phyloP scores from a whole-genome alignment of 345 rosid species.

The Rhodamnia rubescens region DNA sequence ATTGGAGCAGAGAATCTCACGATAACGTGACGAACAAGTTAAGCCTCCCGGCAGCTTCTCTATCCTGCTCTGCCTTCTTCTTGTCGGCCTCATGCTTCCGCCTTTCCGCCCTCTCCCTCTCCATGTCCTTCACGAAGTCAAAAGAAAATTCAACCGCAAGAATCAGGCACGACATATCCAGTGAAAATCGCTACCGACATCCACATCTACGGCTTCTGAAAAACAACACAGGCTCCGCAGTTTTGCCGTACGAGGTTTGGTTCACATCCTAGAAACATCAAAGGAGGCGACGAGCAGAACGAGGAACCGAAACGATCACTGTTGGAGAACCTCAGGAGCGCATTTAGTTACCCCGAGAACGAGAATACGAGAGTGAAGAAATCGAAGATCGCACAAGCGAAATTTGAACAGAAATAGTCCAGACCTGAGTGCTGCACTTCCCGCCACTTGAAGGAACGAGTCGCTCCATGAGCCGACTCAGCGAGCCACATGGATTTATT shows the following conservation, averaged over 20 bases:
- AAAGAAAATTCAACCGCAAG: background rate
- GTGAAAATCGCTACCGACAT: too few relatives aligned
- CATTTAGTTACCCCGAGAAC: background rate
- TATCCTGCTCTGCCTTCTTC: background rate
- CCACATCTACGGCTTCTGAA: background rate
- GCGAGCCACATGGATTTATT: background rate
- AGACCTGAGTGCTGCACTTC: slow-evolving; percentile 52
- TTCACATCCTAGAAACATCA: background rate
- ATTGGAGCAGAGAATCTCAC: background rate
- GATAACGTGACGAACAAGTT: background rate
- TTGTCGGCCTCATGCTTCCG: background rate
- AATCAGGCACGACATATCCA: background rate
- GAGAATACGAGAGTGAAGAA: background rate
- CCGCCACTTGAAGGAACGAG: slow-evolving; percentile 52
- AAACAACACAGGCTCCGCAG: background rate
- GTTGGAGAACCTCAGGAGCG: background rate
- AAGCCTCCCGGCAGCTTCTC: background rate
- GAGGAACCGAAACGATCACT: background rate
- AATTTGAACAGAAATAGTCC: background rate
- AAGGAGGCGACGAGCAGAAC: background rate
- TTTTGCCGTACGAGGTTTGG: background rate
- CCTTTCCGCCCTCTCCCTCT: background rate
- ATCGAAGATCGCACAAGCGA: background rate
- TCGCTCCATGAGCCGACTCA: slow-evolving; percentile 28
- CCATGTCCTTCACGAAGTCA: background rate